Evolutionary conservation across 2,329 filamentous ascomycete species (phyloP), one percentile per base, ranked within the genome.

Genomic region (Parastagonospora avenae): DNA sequence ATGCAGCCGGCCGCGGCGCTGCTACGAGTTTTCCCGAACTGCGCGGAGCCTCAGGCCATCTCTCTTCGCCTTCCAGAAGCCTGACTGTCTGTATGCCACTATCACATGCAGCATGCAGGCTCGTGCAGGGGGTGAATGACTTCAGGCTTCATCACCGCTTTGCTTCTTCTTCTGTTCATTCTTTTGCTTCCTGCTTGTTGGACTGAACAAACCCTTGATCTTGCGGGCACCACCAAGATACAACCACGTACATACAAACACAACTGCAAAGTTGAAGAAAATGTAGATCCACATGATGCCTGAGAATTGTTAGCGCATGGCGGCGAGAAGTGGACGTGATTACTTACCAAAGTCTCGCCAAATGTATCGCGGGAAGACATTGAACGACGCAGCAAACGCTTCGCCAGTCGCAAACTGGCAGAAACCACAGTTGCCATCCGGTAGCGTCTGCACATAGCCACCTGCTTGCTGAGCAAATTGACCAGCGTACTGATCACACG

Each of bases 281-380:
- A 87, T 82, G 61, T 83, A 90, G 0, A 76, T 84, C 66, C 65
- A 68, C 68, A 64, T 60, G 16, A 63, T 63, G 30, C 60, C 60
- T 65, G 30, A 15, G 9, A 29, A n/a, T 9, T 5, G 45, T 60
- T 51, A 61, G 57, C 50, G 10, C 28, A 10, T 11, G 3, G 27
- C 8, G 15, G 15, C 10, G 11, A 31, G 11, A 30, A 31, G 11
- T 35, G 16, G 27, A 29, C 12, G 15, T 46, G 50, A 48, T 55
- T 80, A 84, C 58, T 87, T 85, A 2, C 85, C 80, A 70, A 87
- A 89, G 51, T 88, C 76, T 9, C 85, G 74, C 87, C 87, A 90
- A 40, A 85, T 84, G 44, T 88, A 71, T 1, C 68, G 68, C 40
- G 86, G 85, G 42, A 78, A 83, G 7, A 88, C 78, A 59, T 85